Conservation (phyloP, 371 early-diverging fungal genomes). For the Mortierella sp. region DNA sequence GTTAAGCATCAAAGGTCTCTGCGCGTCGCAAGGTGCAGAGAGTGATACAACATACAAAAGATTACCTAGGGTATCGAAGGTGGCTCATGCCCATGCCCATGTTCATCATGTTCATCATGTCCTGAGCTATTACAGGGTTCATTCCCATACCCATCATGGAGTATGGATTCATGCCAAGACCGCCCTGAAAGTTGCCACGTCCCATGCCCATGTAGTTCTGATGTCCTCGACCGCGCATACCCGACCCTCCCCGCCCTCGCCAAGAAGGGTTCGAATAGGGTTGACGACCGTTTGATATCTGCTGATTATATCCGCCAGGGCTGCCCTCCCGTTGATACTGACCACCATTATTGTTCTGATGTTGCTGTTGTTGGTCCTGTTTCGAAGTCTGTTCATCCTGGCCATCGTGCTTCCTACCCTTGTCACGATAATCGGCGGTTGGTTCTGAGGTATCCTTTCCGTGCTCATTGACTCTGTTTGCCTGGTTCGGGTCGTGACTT, state of each 20-base stretch:
- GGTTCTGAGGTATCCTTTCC: not conserved
- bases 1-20: too few relatives aligned
- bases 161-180: constrained; percentile 16
- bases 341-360: not conserved
- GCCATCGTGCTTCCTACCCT: too few relatives aligned
- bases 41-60: too few relatives aligned
- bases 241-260: constrained; percentile 30
- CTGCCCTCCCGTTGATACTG: constrained; percentile 5
- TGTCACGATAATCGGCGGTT: too few relatives aligned
- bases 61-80: constrained; percentile 31
- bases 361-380: not conserved
- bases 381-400: not conserved
- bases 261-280: constrained; percentile 6
- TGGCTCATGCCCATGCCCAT: constrained; percentile 28
- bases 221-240: constrained; percentile 26
- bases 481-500: too few relatives aligned
- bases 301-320: constrained; percentile 7
- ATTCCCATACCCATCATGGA: constrained; percentile 22
- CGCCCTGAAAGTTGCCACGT: constrained; percentile 26
- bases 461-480: too few relatives aligned
- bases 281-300: constrained; percentile 1
- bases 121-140: constrained; percentile 15
- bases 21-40: too few relatives aligned
- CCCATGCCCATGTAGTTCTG: constrained; percentile 17
- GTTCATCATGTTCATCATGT: constrained; percentile 26